These are phyloP conservation scores for Mycena amicta DNA, from an alignment of 768 basidiomycete genomes.

Conservation along the genomic window DNA sequence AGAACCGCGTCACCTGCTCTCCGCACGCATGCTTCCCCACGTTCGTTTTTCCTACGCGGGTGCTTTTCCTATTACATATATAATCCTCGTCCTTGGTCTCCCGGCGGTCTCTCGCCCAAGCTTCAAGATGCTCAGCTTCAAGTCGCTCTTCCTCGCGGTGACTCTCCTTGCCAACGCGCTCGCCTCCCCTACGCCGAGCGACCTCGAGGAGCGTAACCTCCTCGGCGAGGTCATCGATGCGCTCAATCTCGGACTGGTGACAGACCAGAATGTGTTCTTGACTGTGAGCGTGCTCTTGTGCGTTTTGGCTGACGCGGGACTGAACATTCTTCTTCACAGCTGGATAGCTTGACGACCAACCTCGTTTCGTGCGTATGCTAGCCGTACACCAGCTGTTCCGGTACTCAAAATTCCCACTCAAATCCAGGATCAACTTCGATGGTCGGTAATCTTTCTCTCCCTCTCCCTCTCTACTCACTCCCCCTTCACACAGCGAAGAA, in stretches of 20 bases:
- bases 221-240: constrained; percentile 43
- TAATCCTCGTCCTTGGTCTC: neutral
- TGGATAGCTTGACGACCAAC: constrained; percentile 37
- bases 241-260: constrained; percentile 41
- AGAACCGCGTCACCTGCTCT: neutral
- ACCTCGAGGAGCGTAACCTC: constrained; percentile 26
- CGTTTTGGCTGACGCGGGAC: neutral
- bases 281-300: constrained; percentile 30
- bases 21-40: neutral
- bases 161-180: constrained; percentile 25
- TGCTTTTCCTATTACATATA: neutral
- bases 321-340: constrained; percentile 27
- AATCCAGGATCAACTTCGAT: constrained; percentile 38
- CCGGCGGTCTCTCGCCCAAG: neutral
- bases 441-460: constrained; percentile 24
- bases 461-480: neutral
- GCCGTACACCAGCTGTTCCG: neutral
- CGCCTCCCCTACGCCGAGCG: constrained; percentile 24
- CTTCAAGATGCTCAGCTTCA: neutral
- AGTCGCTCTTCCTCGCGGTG: constrained; percentile 25
- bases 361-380: constrained; percentile 34
- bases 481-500: constrained; percentile 36
- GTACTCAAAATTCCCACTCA: neutral
- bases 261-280: constrained; percentile 37
- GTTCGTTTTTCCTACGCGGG: neutral